A percentile compares a stretch with the other conserved stretches of the same genome.
phyloP scores from a whole-genome alignment of 2,329 filamentous ascomycete species.

The Talaromyces sp. region DNA sequence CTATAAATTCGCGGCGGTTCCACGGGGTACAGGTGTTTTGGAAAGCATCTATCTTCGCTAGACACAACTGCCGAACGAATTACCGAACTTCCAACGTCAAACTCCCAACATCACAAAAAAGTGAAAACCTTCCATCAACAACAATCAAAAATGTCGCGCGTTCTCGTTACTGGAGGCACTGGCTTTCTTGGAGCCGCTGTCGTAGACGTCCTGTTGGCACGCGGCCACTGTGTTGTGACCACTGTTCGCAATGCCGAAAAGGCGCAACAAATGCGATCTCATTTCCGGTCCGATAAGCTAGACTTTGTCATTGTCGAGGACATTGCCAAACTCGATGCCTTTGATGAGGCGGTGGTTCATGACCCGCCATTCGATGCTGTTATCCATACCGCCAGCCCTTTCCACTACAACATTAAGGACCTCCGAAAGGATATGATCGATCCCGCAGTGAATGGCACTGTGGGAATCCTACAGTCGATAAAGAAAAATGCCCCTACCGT shows the following conservation, averaged over 20 bases:
- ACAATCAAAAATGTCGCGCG: constrained; percentile 1
- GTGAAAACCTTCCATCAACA: not conserved
- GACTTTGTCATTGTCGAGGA: constrained; percentile 25
- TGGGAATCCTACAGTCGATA: constrained; percentile 19
- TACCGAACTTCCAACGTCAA: not conserved
- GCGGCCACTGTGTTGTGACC: constrained; percentile 16
- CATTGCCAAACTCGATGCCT: constrained; percentile 25
- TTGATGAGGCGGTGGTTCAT: constrained; percentile 24
- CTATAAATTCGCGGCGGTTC: not conserved
- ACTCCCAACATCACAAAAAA: not conserved
- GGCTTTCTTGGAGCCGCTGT: constrained; percentile 22
- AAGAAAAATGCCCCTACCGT: constrained; percentile 19
- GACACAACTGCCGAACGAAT: not conserved
- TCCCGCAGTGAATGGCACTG: constrained; percentile 22
- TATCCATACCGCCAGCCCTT: constrained; percentile 24
- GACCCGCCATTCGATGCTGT: constrained; percentile 25
- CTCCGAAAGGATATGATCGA: constrained; percentile 23
- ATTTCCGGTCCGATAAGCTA: constrained; percentile 14
- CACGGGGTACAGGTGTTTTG: not conserved
- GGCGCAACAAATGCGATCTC: constrained; percentile 17
- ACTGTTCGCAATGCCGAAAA: constrained; percentile 21
- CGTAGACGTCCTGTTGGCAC: constrained; percentile 17
- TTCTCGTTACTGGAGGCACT: constrained; percentile 11
- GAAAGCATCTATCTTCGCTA: not conserved
- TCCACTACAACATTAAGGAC: constrained; percentile 17